Percentiles rank a stretch among this genome's conserved stretches.
phyloP scores from a whole-genome alignment of 176 grass and related monocot genomes.

The Zoysia pacifica region DNA sequence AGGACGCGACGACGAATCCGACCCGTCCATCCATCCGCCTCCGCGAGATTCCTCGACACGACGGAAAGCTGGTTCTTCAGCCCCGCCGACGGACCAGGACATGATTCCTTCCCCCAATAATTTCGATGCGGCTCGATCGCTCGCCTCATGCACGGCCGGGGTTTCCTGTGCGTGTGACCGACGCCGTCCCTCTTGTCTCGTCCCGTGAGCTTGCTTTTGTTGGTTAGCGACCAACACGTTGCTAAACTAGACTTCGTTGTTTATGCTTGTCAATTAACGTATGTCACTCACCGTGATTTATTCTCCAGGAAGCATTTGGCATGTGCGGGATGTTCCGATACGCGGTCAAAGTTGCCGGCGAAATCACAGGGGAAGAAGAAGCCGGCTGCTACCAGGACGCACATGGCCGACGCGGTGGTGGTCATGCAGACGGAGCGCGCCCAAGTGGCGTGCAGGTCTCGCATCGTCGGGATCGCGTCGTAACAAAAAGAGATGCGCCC shows the following conservation, averaged over 20 bases:
- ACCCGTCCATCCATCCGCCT: not conserved
- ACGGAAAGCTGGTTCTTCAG: constrained; percentile 49
- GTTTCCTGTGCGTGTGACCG: not conserved
- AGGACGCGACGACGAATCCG: not conserved
- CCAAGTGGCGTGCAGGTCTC: constrained; percentile 13
- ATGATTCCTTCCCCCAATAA: constrained; percentile 46
- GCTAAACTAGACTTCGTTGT: not conserved
- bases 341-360: constrained; percentile 32
- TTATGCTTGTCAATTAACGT: not conserved
- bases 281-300: not conserved
- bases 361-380: not conserved
- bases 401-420: constrained; percentile 23
- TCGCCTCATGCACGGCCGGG: not conserved
- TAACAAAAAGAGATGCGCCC: constrained; percentile 23
- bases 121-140: constrained; percentile 26
- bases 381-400: not conserved
- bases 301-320: constrained; percentile 28
- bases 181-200: constrained; percentile 2
- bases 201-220: constrained; percentile 37
- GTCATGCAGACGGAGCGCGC: not conserved
- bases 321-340: not conserved
- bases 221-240: constrained; percentile 33
- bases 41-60: constrained; percentile 36
- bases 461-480: not conserved
- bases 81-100: constrained; percentile 3